Percentiles rank a stretch among this genome's conserved stretches.
Conservation (phyloP, 169 alveolate species). For the Toxoplasma gondii region DNA sequence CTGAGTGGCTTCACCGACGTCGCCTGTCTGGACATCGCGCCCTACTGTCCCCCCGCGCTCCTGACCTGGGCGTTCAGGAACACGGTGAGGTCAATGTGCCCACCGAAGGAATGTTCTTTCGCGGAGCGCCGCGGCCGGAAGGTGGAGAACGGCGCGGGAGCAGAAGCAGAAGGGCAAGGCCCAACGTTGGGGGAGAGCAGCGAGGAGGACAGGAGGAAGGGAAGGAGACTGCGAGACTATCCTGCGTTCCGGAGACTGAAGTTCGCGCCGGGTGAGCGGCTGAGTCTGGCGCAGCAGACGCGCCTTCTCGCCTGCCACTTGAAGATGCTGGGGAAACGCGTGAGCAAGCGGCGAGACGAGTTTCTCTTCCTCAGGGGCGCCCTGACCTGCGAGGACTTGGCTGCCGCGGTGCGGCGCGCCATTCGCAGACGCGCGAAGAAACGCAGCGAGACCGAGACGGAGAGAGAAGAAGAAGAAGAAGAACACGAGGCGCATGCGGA, state of each 20-base stretch:
- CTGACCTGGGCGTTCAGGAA: constrained; percentile 20
- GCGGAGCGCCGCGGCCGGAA: background rate
- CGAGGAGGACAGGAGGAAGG: background rate
- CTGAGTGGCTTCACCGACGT: constrained; percentile 11
- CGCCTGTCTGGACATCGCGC: constrained; percentile 59
- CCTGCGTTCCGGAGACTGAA: background rate
- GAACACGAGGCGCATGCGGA: background rate
- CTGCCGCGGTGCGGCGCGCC: background rate
- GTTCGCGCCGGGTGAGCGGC: background rate
- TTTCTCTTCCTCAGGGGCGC: background rate
- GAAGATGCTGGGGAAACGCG: background rate
- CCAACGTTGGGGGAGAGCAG: background rate
- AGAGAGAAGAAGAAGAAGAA: background rate
- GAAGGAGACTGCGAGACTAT: background rate
- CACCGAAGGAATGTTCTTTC: background rate
- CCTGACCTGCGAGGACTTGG: background rate
- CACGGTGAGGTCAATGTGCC: background rate
- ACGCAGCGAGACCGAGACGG: background rate
- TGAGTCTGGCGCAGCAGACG: background rate
- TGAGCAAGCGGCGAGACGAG: background rate
- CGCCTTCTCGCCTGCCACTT: background rate
- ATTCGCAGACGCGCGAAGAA: background rate
- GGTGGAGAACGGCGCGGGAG: background rate
- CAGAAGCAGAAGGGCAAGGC: background rate
- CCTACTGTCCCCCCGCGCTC: constrained; percentile 45